Evolutionary conservation across 805 yeast species (phyloP).

Genomic region (Yarrowia keelungensis): DNA sequence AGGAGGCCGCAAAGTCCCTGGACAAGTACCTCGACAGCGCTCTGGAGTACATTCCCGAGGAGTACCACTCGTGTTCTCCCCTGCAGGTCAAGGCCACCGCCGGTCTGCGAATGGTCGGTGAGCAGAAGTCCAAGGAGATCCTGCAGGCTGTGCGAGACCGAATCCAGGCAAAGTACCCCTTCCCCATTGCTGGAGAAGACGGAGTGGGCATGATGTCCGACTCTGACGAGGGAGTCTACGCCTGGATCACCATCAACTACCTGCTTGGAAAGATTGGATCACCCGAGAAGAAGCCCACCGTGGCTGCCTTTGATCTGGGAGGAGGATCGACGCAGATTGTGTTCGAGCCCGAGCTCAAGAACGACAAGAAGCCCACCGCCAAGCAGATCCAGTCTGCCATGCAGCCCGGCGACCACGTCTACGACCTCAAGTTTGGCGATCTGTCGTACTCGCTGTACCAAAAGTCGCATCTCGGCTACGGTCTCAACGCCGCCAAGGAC

Average conservation of each 20-base stretch:
- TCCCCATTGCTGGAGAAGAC: constrained; percentile 84
- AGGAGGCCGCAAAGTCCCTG: constrained; percentile 87
- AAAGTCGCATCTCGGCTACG: constrained; percentile 94
- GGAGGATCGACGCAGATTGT: constrained; percentile 99
- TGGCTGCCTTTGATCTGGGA: constrained; percentile 97
- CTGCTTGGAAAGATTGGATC: constrained; percentile 91
- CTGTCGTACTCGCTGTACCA: constrained; percentile 84
- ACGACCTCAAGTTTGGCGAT: constrained; percentile 78
- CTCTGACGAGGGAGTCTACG: constrained; percentile 95
- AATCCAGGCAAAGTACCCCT: constrained; percentile 82
- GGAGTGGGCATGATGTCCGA: constrained; percentile 96
- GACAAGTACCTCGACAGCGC: constrained; percentile 84
- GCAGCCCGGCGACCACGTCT: constrained; percentile 89
- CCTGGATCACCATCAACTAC: constrained; percentile 97
- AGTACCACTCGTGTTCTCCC: constrained; percentile 81
- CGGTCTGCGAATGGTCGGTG: constrained; percentile 87
- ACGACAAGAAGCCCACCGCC: constrained; percentile 41
- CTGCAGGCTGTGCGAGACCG: constrained; percentile 77
- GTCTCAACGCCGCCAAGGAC: constrained; percentile 92
- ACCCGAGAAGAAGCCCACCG: constrained; percentile 77
- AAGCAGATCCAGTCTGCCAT: constrained; percentile 50
- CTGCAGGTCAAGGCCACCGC: constrained; percentile 98
- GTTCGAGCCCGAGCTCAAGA: constrained; percentile 86
- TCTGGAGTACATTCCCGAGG: constrained; percentile 74
- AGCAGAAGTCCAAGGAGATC: constrained; percentile 71